A percentile compares a stretch with the other conserved stretches of the same genome.
These are phyloP conservation scores for Metschnikowia shivogae DNA, from an alignment of 805 yeast species.

Conservation along the genomic window DNA sequence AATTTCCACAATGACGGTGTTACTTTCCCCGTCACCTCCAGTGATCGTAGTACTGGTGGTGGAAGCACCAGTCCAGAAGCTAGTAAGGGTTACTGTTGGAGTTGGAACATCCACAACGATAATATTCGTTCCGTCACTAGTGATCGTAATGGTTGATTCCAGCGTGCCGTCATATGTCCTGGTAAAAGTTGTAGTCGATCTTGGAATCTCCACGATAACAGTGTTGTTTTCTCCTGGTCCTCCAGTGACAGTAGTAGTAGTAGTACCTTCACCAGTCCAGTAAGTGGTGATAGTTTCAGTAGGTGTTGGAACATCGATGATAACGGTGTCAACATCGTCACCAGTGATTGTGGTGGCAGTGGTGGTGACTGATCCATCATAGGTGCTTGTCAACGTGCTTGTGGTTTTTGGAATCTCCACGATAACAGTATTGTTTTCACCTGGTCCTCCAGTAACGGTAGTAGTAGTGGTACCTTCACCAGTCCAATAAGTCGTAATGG, in stretches of 20 bases:
- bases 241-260: conserved; percentile 2
- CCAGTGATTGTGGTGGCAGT: conserved; percentile 13
- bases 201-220: conserved; percentile 10
- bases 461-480: conserved; percentile 4
- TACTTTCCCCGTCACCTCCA: conserved; percentile 4
- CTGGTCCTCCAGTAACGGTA: conserved; percentile 5
- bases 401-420: too few species aligned
- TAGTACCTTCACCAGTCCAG: conserved; percentile 5
- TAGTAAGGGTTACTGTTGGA: conserved; percentile 4
- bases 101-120: conserved; percentile 5
- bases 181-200: conserved; percentile 10
- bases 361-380: not conserved
- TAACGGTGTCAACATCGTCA: conserved; percentile 17
- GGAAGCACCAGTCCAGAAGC: conserved; percentile 8
- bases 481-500: conserved; percentile 9
- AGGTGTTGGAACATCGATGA: conserved; percentile 10
- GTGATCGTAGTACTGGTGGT: conserved; percentile 2
- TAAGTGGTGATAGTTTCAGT: conserved; percentile 3
- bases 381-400: too few species aligned
- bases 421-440: not conserved
- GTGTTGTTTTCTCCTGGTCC: conserved; percentile 1
- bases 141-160: conserved; percentile 10
- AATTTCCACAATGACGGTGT: not conserved
- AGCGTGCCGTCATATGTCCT: conserved; percentile 11
- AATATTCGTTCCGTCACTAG: conserved; percentile 9